Evolutionary conservation across 2,329 filamentous ascomycete genomes (phyloP).

Genomic region (Arachnopeziza araneosa): DNA sequence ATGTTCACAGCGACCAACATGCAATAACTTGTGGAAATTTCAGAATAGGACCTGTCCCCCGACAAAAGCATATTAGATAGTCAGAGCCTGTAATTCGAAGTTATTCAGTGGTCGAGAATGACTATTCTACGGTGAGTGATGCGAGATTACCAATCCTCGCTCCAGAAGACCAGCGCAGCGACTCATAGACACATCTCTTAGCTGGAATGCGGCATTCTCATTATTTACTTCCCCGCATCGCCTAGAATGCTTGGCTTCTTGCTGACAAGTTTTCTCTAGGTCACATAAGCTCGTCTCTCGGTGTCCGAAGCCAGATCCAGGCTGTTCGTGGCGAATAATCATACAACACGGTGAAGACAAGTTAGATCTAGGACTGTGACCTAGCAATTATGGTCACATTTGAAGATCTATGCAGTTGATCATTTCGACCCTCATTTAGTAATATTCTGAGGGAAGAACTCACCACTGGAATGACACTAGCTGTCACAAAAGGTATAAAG

Average conservation of each 20-base stretch:
- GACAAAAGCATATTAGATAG: too few relatives aligned
- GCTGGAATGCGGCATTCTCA: background rate
- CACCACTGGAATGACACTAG: too few relatives aligned
- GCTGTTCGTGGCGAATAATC: background rate
- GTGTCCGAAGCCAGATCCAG: background rate
- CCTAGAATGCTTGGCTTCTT: background rate
- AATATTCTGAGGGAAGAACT: too few relatives aligned
- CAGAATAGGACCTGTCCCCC: too few relatives aligned
- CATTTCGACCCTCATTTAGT: too few relatives aligned
- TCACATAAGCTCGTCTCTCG: background rate
- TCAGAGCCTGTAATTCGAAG: too few relatives aligned
- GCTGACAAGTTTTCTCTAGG: background rate
- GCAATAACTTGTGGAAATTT: background rate
- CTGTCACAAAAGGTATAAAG: background rate
- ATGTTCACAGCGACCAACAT: background rate
- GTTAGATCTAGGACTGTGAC: too few relatives aligned
- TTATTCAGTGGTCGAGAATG: background rate
- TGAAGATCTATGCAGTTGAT: too few relatives aligned
- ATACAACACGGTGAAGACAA: background rate
- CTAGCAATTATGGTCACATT: too few relatives aligned
- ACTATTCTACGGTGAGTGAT: background rate
- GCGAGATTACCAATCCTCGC: background rate
- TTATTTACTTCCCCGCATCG: background rate
- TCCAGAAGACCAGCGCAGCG: background rate
- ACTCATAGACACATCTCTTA: background rate